Percentiles rank a stretch among this genome's conserved stretches.
phyloP scores from a whole-genome alignment of 345 rosid genomes.

The Barbarea vulgaris region DNA sequence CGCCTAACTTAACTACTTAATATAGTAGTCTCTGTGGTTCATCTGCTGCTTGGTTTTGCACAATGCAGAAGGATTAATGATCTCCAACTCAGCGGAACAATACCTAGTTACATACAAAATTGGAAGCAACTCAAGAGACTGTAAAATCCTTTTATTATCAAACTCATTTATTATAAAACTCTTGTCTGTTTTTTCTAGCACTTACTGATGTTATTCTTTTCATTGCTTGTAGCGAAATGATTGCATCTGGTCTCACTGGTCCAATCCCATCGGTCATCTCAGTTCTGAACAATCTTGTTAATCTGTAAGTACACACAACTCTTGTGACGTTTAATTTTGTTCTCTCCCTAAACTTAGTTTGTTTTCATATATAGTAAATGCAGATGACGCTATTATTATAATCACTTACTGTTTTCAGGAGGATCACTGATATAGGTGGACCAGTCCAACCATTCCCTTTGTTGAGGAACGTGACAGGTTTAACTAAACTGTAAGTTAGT shows the following conservation, averaged over 20 bases:
- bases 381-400: neutral
- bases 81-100: slow-evolving; percentile 56
- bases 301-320: slow-evolving; percentile 51
- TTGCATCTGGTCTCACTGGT: slow-evolving; percentile 61
- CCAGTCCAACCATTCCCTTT: slow-evolving; percentile 53
- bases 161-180: no score
- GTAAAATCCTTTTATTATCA: slow-evolving; percentile 40
- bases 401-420: slow-evolving; percentile 47
- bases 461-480: slow-evolving; percentile 36
- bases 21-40: slow-evolving; percentile 11
- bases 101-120: slow-evolving; percentile 51
- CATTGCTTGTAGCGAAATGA: slow-evolving; percentile 53
- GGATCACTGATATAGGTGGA: slow-evolving; percentile 57
- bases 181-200: slow-evolving; percentile 7
- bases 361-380: slow-evolving; percentile 16
- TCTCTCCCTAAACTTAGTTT: slow-evolving; percentile 3
- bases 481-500: slow-evolving; percentile 49
- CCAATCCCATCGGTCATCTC: slow-evolving; percentile 57
- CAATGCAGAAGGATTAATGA: slow-evolving; percentile 65
- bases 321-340: slow-evolving; percentile 3
- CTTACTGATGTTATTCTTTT: slow-evolving; percentile 2
- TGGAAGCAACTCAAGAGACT: slow-evolving; percentile 58
- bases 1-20: slow-evolving; percentile 7
- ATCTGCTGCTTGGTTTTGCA: slow-evolving; percentile 35
- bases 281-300: slow-evolving; percentile 34